These are phyloP conservation scores for Zymoseptoria ardabiliae DNA, from an alignment of 2,329 filamentous ascomycete genomes.

Conservation along the genomic window DNA sequence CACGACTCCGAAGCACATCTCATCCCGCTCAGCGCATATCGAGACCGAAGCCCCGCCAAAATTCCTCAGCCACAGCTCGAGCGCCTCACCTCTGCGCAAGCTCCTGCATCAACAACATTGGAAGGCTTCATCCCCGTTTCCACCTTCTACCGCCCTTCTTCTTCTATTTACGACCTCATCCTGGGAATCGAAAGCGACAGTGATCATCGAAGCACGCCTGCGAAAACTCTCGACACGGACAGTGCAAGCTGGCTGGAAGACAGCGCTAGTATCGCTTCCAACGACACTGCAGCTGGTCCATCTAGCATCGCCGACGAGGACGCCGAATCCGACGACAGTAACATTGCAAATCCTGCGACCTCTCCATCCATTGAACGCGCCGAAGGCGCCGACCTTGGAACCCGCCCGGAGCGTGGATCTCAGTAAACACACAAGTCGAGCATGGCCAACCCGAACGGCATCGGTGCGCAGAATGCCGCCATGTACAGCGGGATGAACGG, in stretches of 20 bases:
- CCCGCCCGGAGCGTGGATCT: not conserved
- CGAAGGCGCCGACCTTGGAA: not conserved
- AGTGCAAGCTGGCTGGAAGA: not conserved
- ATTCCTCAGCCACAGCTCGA: not conserved
- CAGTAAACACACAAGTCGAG: conserved; percentile 2
- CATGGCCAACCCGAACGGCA: conserved; percentile 24
- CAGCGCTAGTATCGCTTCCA: not conserved
- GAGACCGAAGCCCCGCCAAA: not conserved
- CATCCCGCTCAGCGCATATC: not conserved
- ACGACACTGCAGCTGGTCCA: not conserved
- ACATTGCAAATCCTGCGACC: not conserved
- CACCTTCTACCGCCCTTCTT: not conserved
- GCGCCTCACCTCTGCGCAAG: not conserved
- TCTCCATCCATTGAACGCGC: not conserved
- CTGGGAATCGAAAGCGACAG: not conserved
- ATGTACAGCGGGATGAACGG: conserved; percentile 24
- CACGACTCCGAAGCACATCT: not conserved
- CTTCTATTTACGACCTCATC: not conserved
- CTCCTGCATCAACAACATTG: not conserved
- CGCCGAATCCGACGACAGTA: not conserved
- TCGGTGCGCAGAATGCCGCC: conserved; percentile 20
- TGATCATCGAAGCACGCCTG: too few relatives aligned
- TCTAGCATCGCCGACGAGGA: not conserved
- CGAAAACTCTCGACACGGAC: too few relatives aligned
- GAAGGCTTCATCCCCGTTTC: not conserved